Evolutionary conservation across 768 basidiomycete genomes (phyloP), one percentile per base, ranked within the genome.

Genomic region (Calocera viscosa): DNA sequence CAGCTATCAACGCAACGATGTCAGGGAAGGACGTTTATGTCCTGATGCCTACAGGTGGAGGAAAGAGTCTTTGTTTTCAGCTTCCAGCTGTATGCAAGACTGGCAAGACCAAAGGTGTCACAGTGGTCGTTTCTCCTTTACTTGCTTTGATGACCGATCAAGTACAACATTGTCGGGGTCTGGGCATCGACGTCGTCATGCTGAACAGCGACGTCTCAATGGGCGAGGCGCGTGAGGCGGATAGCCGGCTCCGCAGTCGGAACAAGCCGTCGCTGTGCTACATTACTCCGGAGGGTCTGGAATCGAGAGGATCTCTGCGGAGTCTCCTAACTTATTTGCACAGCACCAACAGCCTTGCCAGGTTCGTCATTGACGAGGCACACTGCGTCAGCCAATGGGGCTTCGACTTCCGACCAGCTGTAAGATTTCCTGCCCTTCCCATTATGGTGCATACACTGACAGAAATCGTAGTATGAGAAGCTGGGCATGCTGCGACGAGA

Each of bases 371-470:
- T 64, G 96, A 99, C 73, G 96, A 99, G 74, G 95, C 94, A 1
- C 96, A 99, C 75, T 93, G 92, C 74, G 90, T 98, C 47, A 87
- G 86, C 16, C 86, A 86, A 24, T 98, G 96, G 96, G 96, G 95
- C 5, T 86, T 94, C 72, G 88, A 94, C 73, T 94, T 96, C 72
- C 85, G 95, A 64, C 83, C 84, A n/a, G 84, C 89, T 28, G 89
- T 90, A 76, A 71, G 86, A 74, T 35, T 32, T 65, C 35, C 28
- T 63, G 32, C 5, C n/a, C n/a, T 67, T 66, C 38, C 34, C 38
- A 3, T 16, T 7, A 35, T 34, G 2, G 17, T 24, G 28, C 47
- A 47, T 53, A 28, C 53, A 33, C 43, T 63, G 28, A 43, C 41
- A 39, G 40, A 10, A 53, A 39, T 64, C 66, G 19, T 68, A 95